Evolutionary conservation across 768 basidiomycete genomes (phyloP).

Genomic region (Boletus reticulatus): DNA sequence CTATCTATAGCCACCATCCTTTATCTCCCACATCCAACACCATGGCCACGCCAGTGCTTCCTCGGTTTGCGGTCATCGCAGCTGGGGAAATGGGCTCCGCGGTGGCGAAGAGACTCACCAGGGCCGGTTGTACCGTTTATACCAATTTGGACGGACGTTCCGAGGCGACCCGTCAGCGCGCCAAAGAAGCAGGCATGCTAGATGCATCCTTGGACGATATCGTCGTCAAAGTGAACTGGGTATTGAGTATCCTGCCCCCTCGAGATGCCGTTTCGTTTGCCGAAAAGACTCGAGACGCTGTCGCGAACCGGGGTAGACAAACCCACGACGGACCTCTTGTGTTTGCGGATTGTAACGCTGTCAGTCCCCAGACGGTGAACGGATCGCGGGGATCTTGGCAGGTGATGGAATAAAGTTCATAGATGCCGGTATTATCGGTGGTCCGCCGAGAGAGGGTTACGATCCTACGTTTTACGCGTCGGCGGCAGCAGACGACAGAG

Average conservation of each 20-base stretch:
- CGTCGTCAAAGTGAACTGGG: conserved; percentile 36
- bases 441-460: conserved; percentile 46
- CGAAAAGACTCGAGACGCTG: conserved; percentile 22
- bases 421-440: conserved; percentile 58
- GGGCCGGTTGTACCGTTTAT: conserved; percentile 50
- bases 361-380: conserved; percentile 49
- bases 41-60: conserved; percentile 13
- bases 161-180: conserved; percentile 46
- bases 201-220: conserved; percentile 40
- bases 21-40: conserved; percentile 7
- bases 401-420: conserved; percentile 42
- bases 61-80: conserved; percentile 47
- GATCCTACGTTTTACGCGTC: conserved; percentile 59
- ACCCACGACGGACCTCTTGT: conserved; percentile 20
- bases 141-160: conserved; percentile 56
- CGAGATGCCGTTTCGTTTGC: conserved; percentile 49
- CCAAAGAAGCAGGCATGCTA: conserved; percentile 49
- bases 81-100: conserved; percentile 62
- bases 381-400: conserved; percentile 45
- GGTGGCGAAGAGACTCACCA: conserved; percentile 46
- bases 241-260: conserved; percentile 60
- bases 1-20: conserved; percentile 5
- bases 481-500: conserved; percentile 31
- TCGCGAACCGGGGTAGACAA: not conserved
- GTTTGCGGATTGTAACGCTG: conserved; percentile 59